Conservation (phyloP, 208 protist genomes). For the Trypanosoma platydactyli region DNA sequence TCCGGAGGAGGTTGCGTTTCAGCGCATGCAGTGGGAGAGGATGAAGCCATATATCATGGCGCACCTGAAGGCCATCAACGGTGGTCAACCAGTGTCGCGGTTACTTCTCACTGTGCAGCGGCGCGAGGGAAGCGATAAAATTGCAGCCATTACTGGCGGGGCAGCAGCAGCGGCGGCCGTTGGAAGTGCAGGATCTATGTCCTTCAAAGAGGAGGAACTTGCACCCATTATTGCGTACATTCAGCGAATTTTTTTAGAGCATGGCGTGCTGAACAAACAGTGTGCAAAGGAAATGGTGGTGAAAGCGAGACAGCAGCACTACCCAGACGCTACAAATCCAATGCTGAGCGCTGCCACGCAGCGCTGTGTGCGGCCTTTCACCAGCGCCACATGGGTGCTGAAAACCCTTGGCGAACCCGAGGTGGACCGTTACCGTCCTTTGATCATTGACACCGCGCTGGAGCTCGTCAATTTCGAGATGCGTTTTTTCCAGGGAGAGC, state of each 20-base stretch:
- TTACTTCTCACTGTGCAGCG: conserved; percentile 30
- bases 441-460: conserved; percentile 60
- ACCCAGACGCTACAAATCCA: conserved; percentile 64
- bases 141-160: conserved; percentile 2
- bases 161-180: conserved; percentile 14
- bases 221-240: conserved; percentile 65
- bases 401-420: conserved; percentile 58
- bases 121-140: not conserved
- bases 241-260: conserved; percentile 67
- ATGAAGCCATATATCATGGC: conserved; percentile 34
- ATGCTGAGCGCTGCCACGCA: conserved; percentile 80
- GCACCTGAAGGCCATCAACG: conserved; percentile 53
- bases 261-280: conserved; percentile 84
- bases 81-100: conserved; percentile 31
- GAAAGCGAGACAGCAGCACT: conserved; percentile 54
- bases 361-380: conserved; percentile 72
- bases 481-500: conserved; percentile 32
- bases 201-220: conserved; percentile 47
- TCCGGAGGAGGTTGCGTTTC: conserved; percentile 43
- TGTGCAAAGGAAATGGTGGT: conserved; percentile 81
- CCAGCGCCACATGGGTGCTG: conserved; percentile 77
- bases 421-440: conserved; percentile 70
- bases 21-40: conserved; percentile 54
- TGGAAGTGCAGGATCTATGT: conserved; percentile 1
- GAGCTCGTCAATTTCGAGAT: conserved; percentile 69